Evolutionary conservation across 768 basidiomycete species (phyloP).

Genomic region (Clitopilus hobsonii): DNA sequence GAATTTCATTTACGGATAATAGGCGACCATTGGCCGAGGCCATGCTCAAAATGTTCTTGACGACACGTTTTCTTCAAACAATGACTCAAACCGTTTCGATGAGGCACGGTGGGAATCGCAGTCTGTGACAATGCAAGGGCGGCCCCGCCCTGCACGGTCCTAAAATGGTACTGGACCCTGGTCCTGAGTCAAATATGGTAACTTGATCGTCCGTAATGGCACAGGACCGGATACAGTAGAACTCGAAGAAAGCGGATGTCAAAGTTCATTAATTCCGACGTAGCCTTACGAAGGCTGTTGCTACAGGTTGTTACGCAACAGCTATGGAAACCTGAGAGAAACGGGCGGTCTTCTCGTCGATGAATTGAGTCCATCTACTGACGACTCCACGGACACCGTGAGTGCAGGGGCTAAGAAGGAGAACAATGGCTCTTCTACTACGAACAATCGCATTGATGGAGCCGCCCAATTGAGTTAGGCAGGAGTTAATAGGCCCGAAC

Average conservation of each 20-base stretch:
- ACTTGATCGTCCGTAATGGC: not conserved
- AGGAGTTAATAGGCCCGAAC: not conserved
- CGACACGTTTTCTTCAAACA: not conserved
- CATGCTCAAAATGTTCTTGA: constrained; percentile 1
- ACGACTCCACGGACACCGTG: not conserved
- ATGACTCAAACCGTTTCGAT: not conserved
- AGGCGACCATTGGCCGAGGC: not conserved
- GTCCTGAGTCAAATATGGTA: not conserved
- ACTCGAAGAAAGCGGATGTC: not conserved
- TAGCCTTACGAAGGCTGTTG: not conserved
- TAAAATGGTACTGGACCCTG: not conserved
- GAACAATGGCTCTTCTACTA: not conserved
- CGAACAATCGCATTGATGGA: not conserved
- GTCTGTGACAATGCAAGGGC: too few relatives aligned
- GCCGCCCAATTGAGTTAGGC: not conserved
- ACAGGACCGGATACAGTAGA: not conserved
- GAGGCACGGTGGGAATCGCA: not conserved
- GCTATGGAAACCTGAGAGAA: not conserved
- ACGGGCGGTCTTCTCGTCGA: not conserved
- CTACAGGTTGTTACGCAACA: not conserved
- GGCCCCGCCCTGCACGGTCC: not conserved
- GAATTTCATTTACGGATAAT: not conserved
- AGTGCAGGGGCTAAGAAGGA: not conserved
- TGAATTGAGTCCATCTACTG: not conserved
- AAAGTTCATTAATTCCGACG: not conserved